Percentiles rank a stretch among this genome's conserved stretches.
Evolutionary conservation across 371 early-diverging fungal species (phyloP).

Genomic region (Apophysomyces ossiformis): DNA sequence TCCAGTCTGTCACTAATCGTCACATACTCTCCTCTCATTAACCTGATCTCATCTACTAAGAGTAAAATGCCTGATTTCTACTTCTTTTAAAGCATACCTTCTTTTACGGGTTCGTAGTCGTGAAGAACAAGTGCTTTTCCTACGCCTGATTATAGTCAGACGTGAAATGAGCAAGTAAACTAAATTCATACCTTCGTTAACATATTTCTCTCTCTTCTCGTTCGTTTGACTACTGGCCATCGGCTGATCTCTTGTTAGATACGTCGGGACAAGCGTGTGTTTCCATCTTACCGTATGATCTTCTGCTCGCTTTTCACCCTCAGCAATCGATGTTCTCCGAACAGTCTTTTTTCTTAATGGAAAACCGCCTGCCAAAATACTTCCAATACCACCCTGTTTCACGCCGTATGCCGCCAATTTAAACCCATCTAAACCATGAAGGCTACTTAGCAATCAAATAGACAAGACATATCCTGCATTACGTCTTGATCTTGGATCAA

Average conservation of each 20-base stretch:
- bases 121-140: conserved; percentile 60
- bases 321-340: conserved; percentile 22
- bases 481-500: conserved; percentile 10
- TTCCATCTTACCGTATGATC: neutral
- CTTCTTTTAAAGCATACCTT: conserved; percentile 38
- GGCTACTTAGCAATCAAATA: neutral
- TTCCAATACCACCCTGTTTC: conserved; percentile 85
- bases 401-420: conserved; percentile 80
- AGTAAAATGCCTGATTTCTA: neutral
- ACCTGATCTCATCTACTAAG: conserved; percentile 55
- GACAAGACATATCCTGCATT: neutral
- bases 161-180: neutral
- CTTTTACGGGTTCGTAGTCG: conserved; percentile 62
- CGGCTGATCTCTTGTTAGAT: no score
- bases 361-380: conserved; percentile 73
- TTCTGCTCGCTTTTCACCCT: conserved; percentile 20
- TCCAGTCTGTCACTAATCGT: conserved; percentile 54
- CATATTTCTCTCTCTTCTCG: neutral
- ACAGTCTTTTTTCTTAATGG: conserved; percentile 40
- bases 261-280: no score
- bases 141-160: conserved; percentile 5
- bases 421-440: conserved; percentile 34
- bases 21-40: conserved; percentile 56
- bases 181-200: conserved; percentile 4
- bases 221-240: neutral